Evolutionary conservation across 441 rosid genomes (phyloP).

Genomic region (Jatropha multifida): DNA sequence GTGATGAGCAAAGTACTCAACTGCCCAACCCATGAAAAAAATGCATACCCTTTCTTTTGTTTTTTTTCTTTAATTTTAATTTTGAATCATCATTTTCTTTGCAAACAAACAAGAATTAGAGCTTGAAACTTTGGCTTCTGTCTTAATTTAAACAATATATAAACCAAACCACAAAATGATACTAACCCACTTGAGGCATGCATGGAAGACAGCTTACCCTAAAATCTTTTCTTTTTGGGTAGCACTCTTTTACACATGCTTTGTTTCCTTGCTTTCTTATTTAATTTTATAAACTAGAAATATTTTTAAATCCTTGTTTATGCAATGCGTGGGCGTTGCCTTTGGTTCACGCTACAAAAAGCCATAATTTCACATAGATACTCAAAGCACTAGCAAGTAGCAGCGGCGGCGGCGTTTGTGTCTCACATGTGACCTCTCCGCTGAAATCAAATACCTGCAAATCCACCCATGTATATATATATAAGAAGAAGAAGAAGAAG

Average conservation of each 20-base stretch:
- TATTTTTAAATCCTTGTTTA: background rate
- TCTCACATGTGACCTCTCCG: constrained; percentile 27
- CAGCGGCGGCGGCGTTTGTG: background rate
- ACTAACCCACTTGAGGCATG: constrained; percentile 6
- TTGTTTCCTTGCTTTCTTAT: constrained; percentile 1
- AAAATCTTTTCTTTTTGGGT: constrained; percentile 2
- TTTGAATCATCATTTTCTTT: background rate
- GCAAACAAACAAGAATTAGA: constrained; percentile 17
- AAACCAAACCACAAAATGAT: background rate
- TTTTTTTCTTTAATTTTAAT: background rate
- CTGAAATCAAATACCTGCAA: too few species aligned
- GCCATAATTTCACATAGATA: constrained; percentile 33
- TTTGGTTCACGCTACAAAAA: constrained; percentile 32
- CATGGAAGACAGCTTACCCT: constrained; percentile 7
- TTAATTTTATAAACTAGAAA: background rate
- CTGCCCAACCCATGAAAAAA: constrained; percentile 13
- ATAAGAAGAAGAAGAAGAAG: too few species aligned
- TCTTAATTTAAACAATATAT: background rate
- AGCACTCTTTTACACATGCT: constrained; percentile 10
- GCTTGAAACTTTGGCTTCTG: background rate
- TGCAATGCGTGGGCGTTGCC: constrained; percentile 16
- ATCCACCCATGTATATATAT: too few species aligned
- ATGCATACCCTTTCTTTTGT: background rate
- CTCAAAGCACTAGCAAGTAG: constrained; percentile 17
- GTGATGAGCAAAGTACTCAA: constrained; percentile 5